Conservation (phyloP, 2,329 filamentous ascomycete genomes). For the Magnaporthales sp. region DNA sequence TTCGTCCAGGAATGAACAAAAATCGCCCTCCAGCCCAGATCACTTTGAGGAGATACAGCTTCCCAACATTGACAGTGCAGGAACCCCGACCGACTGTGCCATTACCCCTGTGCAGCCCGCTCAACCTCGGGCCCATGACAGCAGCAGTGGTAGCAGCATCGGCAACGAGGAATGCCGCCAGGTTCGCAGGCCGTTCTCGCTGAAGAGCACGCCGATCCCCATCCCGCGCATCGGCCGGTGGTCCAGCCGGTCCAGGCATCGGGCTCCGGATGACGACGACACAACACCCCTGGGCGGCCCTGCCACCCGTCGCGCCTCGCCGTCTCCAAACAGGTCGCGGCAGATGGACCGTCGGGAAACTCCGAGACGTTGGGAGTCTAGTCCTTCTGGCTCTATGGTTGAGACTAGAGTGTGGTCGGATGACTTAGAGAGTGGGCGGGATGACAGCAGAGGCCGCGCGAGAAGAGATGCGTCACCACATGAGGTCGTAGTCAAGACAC, state of each 20-base stretch:
- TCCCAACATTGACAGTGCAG: neutral
- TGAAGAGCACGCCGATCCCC: neutral
- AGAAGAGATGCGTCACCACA: neutral
- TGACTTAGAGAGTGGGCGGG: neutral
- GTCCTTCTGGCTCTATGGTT: neutral
- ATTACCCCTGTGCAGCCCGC: neutral
- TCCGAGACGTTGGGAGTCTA: neutral
- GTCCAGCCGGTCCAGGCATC: neutral
- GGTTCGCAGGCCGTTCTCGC: neutral
- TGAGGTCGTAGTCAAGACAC: neutral
- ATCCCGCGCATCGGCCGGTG: neutral
- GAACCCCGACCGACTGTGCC: neutral
- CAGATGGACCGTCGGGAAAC: neutral
- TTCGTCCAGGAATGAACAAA: neutral
- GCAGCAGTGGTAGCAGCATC: neutral
- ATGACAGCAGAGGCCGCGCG: neutral
- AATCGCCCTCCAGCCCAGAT: neutral
- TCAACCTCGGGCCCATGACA: neutral
- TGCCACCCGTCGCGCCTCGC: neutral
- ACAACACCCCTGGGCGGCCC: neutral
- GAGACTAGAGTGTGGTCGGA: slow-evolving; percentile 5
- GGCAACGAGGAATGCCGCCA: neutral
- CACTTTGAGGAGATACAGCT: neutral
- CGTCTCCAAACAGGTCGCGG: neutral
- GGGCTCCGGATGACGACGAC: neutral